Evolutionary conservation across 1,139 yeast species (phyloP).

Genomic region (Debaryomyces sp.): DNA sequence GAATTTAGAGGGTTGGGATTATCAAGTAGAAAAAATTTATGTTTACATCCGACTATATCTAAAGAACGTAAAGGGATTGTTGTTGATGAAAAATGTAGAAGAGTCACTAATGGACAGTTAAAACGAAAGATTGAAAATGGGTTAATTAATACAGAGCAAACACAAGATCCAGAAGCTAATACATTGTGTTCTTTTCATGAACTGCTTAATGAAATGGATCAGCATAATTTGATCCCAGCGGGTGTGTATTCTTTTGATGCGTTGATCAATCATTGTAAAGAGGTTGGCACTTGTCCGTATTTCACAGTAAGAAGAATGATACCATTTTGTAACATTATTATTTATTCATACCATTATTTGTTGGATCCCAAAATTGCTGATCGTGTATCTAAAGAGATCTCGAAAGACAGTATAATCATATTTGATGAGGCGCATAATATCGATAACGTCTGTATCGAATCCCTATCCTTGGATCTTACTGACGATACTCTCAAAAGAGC

Average conservation of each 20-base stretch:
- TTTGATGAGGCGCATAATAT: slow-evolving; percentile 99
- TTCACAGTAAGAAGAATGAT: slow-evolving; percentile 98
- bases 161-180: slow-evolving; percentile 32
- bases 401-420: slow-evolving; percentile 90
- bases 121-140: slow-evolving; percentile 62
- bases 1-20: slow-evolving; percentile 92
- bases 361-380: slow-evolving; percentile 97
- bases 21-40: slow-evolving; percentile 90
- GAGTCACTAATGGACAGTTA: slow-evolving; percentile 90
- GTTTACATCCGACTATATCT: slow-evolving; percentile 88
- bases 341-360: slow-evolving; percentile 93
- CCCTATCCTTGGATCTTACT: slow-evolving; percentile 77
- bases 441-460: slow-evolving; percentile 97
- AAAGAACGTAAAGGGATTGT: slow-evolving; percentile 90
- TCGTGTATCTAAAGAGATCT: slow-evolving; percentile 86
- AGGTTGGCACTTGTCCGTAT: slow-evolving; percentile 87
- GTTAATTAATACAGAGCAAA: slow-evolving; percentile 58
- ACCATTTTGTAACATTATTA: slow-evolving; percentile 89
- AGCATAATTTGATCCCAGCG: slow-evolving; percentile 82
- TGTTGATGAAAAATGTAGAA: slow-evolving; percentile 95
- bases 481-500: slow-evolving; percentile 51
- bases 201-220: slow-evolving; percentile 80
- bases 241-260: slow-evolving; percentile 96
- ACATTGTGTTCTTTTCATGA: slow-evolving; percentile 81
- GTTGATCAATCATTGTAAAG: slow-evolving; percentile 73